phyloP scores from a whole-genome alignment of 2,329 filamentous ascomycete species.

The Arthrobotrys sphaeroides region DNA sequence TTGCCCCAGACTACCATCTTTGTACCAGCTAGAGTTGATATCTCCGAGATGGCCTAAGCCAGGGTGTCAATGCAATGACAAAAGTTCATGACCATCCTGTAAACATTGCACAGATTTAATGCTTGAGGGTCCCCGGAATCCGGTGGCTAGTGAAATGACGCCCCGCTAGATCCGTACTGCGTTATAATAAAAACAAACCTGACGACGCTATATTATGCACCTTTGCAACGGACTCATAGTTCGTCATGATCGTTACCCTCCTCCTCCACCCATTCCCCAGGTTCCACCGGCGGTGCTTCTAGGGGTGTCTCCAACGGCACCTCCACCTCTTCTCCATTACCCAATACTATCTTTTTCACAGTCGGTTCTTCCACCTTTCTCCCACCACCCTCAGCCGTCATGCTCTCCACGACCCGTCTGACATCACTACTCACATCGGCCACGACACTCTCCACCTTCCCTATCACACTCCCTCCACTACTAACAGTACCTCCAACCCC shows the following conservation, averaged over 20 bases:
- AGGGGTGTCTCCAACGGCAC: constrained; percentile 57
- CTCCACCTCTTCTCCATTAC: constrained; percentile 55
- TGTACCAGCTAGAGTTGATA: background rate
- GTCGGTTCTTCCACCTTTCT: constrained; percentile 13
- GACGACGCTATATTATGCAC: no score
- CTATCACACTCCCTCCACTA: constrained; percentile 54
- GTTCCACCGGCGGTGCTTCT: background rate
- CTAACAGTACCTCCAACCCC: constrained; percentile 64
- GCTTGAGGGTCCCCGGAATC: no score
- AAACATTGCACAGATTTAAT: background rate
- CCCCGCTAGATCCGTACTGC: no score
- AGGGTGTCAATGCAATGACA: background rate
- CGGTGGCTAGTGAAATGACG: no score
- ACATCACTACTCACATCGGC: constrained; percentile 63
- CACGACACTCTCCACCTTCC: constrained; percentile 55
- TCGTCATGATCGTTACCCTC: constrained; percentile 47
- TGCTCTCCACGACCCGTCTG: constrained; percentile 68
- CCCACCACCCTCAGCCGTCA: constrained; percentile 62
- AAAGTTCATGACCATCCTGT: background rate
- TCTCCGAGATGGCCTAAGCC: background rate
- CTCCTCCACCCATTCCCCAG: constrained; percentile 9
- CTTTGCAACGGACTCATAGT: constrained; percentile 30
- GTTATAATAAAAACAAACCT: no score
- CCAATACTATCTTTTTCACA: constrained; percentile 35
- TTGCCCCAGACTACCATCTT: background rate